A percentile compares a stretch with the other conserved stretches of the same genome.
These are phyloP conservation scores for Rhinocladiella similis DNA, from an alignment of 2,329 filamentous ascomycete genomes.

Conservation along the genomic window DNA sequence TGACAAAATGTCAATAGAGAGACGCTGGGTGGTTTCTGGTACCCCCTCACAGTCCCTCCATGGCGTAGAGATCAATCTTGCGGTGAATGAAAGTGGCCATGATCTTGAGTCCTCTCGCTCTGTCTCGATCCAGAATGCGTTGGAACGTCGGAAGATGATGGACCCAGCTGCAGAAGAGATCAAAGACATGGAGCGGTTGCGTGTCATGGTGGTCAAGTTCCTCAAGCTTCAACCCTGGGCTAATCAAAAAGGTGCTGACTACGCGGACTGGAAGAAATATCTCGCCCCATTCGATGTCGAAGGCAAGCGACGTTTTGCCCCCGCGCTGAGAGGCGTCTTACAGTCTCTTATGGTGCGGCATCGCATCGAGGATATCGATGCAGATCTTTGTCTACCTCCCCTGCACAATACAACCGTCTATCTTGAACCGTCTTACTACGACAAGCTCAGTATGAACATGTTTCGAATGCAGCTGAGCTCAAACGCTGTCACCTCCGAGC, in stretches of 20 bases:
- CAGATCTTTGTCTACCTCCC: constrained; percentile 65
- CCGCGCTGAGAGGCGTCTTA: constrained; percentile 64
- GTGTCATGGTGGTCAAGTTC: constrained; percentile 68
- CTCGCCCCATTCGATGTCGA: constrained; percentile 64
- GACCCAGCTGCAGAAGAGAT: constrained; percentile 54
- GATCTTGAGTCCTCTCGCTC: constrained; percentile 7
- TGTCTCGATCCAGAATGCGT: constrained; percentile 16
- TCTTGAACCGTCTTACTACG: constrained; percentile 79
- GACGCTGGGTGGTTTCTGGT: constrained; percentile 86
- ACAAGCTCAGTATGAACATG: constrained; percentile 78
- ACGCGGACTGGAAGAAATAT: constrained; percentile 72
- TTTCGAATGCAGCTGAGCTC: constrained; percentile 82
- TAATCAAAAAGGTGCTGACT: constrained; percentile 59
- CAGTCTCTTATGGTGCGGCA: constrained; percentile 82
- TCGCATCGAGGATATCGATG: constrained; percentile 66
- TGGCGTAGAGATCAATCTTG: constrained; percentile 66
- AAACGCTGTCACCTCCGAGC: constrained; percentile 85
- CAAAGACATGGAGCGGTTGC: constrained; percentile 66
- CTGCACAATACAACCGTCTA: constrained; percentile 71
- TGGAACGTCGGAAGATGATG: constrained; percentile 32
- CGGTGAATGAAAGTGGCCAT: constrained; percentile 39
- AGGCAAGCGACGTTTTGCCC: constrained; percentile 48
- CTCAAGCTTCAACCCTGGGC: constrained; percentile 78
- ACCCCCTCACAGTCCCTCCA: constrained; percentile 84
- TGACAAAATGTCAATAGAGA: constrained; percentile 59